phyloP scores from a whole-genome alignment of 441 rosid genomes.

The Biscutella laevigata region DNA sequence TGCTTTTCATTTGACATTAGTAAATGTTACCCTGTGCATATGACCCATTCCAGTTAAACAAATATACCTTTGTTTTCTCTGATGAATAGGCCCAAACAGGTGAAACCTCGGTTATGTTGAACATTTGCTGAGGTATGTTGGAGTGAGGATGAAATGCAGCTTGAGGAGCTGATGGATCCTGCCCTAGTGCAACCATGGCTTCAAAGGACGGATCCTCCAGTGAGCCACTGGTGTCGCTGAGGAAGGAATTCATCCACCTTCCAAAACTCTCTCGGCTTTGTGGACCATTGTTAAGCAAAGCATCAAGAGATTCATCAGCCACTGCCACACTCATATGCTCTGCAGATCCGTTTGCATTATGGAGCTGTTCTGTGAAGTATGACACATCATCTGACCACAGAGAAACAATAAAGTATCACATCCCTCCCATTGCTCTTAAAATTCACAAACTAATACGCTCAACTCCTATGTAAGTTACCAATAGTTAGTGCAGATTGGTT shows the following conservation, averaged over 20 bases:
- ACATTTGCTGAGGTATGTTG: constrained; percentile 41
- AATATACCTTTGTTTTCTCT: constrained; percentile 84
- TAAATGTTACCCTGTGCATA: no score
- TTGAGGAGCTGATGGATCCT: constrained; percentile 34
- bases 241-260: constrained; percentile 57
- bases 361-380: constrained; percentile 36
- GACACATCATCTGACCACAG: constrained; percentile 43
- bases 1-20: no score
- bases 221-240: constrained; percentile 44
- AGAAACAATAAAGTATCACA: not conserved
- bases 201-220: constrained; percentile 36
- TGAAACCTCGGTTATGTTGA: constrained; percentile 69
- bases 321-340: constrained; percentile 39
- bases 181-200: constrained; percentile 34
- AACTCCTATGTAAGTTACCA: constrained; percentile 36
- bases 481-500: constrained; percentile 25
- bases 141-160: constrained; percentile 30
- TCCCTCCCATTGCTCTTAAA: not conserved
- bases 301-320: constrained; percentile 33
- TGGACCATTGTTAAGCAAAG: constrained; percentile 41
- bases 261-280: constrained; percentile 85
- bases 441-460: not conserved
- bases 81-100: constrained; percentile 72
- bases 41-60: no score
- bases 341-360: constrained; percentile 25